These are phyloP conservation scores for Graphilbum ipis-grandicollis DNA, from an alignment of 2,329 filamentous ascomycete species.

Conservation along the genomic window DNA sequence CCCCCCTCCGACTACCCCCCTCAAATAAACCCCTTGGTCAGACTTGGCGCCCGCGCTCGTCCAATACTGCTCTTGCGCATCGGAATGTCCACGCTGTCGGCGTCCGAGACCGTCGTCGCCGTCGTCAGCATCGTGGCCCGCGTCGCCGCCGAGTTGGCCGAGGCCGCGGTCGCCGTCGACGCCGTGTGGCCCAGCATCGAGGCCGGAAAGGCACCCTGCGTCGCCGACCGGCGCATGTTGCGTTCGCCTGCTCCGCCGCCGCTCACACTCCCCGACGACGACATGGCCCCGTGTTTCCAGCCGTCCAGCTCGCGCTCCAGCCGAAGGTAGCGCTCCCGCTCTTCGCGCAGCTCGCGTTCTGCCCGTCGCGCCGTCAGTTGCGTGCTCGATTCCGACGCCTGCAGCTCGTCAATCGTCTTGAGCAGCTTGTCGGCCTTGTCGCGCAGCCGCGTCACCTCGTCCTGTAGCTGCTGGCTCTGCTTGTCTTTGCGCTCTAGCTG, in stretches of 20 bases:
- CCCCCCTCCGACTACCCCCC: no score
- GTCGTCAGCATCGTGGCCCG: constrained; percentile 20
- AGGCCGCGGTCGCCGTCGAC: constrained; percentile 8
- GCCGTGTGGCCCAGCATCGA: constrained; percentile 10
- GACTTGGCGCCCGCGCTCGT: constrained; percentile 42
- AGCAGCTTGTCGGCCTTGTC: constrained; percentile 87
- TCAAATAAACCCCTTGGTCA: no score
- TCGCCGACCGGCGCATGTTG: constrained; percentile 12
- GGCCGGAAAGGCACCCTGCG: constrained; percentile 2
- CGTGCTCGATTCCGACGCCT: constrained; percentile 65
- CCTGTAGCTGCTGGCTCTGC: constrained; percentile 59
- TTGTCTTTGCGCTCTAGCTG: constrained; percentile 92
- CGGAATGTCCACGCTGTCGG: constrained; percentile 29
- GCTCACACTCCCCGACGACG: no score
- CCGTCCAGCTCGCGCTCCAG: constrained; percentile 81
- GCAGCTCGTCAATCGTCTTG: constrained; percentile 81
- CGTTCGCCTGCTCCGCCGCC: constrained; percentile 10
- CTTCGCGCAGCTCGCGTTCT: constrained; percentile 78
- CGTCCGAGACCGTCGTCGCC: constrained; percentile 27
- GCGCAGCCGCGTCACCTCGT: constrained; percentile 70
- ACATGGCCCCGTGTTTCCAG: constrained; percentile 61
- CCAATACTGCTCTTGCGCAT: constrained; percentile 49
- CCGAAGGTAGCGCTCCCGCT: constrained; percentile 61
- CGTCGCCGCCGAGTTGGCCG: constrained; percentile 23
- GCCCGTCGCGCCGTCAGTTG: constrained; percentile 71